Conservation (phyloP, 176 grass and related monocot genomes). For the Chrysopogon serrulatus region DNA sequence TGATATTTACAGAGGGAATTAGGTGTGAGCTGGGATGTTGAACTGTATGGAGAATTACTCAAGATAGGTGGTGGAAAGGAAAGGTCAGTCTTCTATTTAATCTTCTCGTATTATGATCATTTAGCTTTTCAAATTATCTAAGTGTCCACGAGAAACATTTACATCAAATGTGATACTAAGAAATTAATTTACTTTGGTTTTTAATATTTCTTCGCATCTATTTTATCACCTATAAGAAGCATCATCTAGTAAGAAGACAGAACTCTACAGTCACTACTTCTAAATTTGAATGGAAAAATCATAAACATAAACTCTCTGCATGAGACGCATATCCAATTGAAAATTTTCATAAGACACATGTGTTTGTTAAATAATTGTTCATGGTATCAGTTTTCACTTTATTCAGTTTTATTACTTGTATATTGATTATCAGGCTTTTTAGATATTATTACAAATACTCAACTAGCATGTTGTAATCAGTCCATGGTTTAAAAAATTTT, state of each 20-base stretch:
- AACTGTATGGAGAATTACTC: constrained; percentile 87
- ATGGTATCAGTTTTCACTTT: not conserved
- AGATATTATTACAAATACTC: not conserved
- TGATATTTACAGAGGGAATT: constrained; percentile 68
- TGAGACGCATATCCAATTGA: not conserved
- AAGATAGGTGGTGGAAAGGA: constrained; percentile 98
- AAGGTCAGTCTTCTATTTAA: constrained; percentile 45
- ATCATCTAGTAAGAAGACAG: not conserved
- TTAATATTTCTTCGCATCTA: not conserved
- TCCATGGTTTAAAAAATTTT: not conserved
- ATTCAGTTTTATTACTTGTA: not conserved
- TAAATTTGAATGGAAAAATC: not conserved
- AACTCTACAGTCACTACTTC: not conserved
- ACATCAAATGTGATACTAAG: not conserved
- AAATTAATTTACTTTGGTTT: not conserved
- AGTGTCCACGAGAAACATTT: not conserved
- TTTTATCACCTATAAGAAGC: not conserved
- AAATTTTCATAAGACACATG: not conserved
- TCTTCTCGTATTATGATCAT: not conserved
- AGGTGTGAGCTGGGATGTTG: constrained; percentile 82
- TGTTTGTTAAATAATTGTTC: not conserved
- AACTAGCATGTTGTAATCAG: not conserved
- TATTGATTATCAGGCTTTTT: not conserved
- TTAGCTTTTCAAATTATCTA: not conserved
- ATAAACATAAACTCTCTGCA: not conserved